Base-by-base conservation (phyloP, 108 stramenopile species). In the Licmophora abbreviata region DNA sequence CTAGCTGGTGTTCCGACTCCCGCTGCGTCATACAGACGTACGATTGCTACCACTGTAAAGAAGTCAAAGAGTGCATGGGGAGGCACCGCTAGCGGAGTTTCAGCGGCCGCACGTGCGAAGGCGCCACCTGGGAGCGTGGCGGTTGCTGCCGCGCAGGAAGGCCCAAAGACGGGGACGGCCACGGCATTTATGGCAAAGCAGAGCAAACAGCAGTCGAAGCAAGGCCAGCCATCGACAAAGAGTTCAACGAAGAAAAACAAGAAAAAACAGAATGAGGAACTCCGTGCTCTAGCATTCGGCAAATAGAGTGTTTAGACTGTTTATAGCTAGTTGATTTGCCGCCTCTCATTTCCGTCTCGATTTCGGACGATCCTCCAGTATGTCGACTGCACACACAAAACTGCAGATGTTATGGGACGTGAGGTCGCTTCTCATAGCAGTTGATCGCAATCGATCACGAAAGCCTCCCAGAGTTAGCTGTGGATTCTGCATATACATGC, bases 41-140 rank as follows among this genome's bases (percentile, higher is more conserved):
- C n/a, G 7, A 43, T 29, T 42, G 25, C 64, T 51, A 36, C 56
- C 14, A 40, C n/a, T n/a, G n/a, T 65, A 46, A 69, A 68, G 42
- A 74, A 74, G n/a, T n/a, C n/a, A n/a, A n/a, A n/a, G 40, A 64
- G 29, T 54, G 58, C 62, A 18, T 74, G 73, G 73, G 62, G 63
- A 29, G 55, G 38, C 0, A 33, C 51, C 17, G 50, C 53, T 12
- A 33, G 18, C 2, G 42, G 34, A 14, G 51, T 42, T 23, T 35
- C 70, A 4, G 60, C 48, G n/a, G 58, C 65, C 17, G 43, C 54
- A 9, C 15, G 42, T 44, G 28, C 60, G 68, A n/a, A 72, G 32
- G 71, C 58, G 12, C 21, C 60, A 43, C 56, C 63, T 21, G 69
- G 58, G 29, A 64, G 61, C 12, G 63, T 64, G 0, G 49, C 48